Conservation (phyloP, 805 yeast species). For the Ogataea pilisensis region DNA sequence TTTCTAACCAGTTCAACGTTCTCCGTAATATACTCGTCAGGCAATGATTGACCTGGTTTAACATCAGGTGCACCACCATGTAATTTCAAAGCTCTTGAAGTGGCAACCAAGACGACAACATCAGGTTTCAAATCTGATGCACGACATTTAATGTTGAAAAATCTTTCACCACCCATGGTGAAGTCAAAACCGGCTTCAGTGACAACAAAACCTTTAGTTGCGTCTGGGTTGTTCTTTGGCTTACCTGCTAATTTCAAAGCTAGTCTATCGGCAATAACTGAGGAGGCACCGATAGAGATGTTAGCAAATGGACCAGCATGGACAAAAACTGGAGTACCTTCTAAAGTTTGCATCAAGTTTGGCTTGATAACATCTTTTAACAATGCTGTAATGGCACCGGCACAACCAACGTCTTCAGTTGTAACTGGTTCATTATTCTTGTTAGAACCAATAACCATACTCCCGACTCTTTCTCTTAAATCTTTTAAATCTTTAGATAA, state of each 20-base stretch:
- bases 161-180: constrained; percentile 91
- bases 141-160: constrained; percentile 77
- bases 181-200: constrained; percentile 90
- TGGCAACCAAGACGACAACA: constrained; percentile 76
- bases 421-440: constrained; percentile 66
- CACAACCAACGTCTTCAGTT: constrained; percentile 80
- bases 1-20: constrained; percentile 62
- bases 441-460: constrained; percentile 69
- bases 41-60: constrained; percentile 77
- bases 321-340: constrained; percentile 83
- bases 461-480: constrained; percentile 70
- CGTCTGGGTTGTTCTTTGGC: constrained; percentile 23
- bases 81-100: constrained; percentile 77
- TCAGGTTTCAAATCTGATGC: constrained; percentile 78
- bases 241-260: constrained; percentile 77
- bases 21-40: constrained; percentile 68
- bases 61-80: constrained; percentile 91
- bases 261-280: constrained; percentile 75
- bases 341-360: constrained; percentile 82
- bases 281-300: constrained; percentile 82
- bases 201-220: constrained; percentile 69
- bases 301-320: constrained; percentile 91
- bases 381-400: constrained; percentile 81
- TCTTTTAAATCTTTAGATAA: constrained; percentile 66
- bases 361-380: constrained; percentile 82